Base-by-base conservation (phyloP, 129 eudicot species). In the Ambrosia trifida region DNA sequence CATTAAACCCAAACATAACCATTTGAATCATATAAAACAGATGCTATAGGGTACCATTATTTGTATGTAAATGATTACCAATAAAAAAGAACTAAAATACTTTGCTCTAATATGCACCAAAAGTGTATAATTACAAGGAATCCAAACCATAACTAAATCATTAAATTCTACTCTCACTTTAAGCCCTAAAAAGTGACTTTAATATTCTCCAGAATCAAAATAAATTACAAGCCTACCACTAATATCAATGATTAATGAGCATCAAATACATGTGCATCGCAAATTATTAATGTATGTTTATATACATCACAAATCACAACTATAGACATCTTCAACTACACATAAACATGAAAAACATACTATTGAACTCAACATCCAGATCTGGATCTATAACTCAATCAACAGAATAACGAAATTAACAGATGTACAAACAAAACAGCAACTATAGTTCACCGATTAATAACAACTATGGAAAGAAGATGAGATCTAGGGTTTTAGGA, bases 401-500 rank as follows among this genome's bases (percentile, higher is more conserved):
- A 61, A 31, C 8, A 44, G n/a, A 70, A 24, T 30, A 67, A 41
- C 31, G 32, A 12, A 38, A 71, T 38, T n/a, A 66, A 36, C 4
- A 36, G 76, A 73, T 61, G 51, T 2, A 73, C n/a, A 12, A 11
- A 13, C 1, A 4, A 73, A 73, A 31, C n/a, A 50, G 3, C 9
- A 4, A 10, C 58, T 35, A 50, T 16, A 16, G 58, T 47, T 33
- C 18, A 63, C 4, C 32, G 60, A n/a, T 35, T n/a, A 62, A 47
- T 32, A 10, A 73, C 63, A 18, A 62, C 28, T 33, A 47, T 44
- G 56, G 14, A 7, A 54, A 51, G 11, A 49, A 50, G 11, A 74
- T 9, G 71, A 74, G 79, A 74, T 74, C 79, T 74, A 74, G 65
- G 72, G 69, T 1, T 60, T n/a, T n/a, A n/a, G n/a, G n/a, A n/a